These are phyloP conservation scores for Teunomyces cretensis DNA, from an alignment of 805 yeast genomes.

Conservation along the genomic window DNA sequence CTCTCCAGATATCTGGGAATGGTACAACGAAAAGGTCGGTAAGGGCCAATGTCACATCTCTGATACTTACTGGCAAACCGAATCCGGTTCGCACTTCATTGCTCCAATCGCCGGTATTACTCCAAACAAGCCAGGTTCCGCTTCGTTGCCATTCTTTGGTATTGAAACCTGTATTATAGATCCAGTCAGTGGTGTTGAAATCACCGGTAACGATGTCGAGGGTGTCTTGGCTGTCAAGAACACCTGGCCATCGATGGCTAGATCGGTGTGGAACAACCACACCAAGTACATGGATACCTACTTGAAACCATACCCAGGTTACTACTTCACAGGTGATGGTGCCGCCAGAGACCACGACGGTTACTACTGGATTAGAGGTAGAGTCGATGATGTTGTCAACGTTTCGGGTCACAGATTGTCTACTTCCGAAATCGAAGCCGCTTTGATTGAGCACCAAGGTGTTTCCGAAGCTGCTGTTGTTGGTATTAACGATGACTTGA, in stretches of 20 bases:
- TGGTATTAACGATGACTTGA: constrained; percentile 78
- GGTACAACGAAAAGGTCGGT: constrained; percentile 76
- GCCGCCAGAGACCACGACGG: constrained; percentile 86
- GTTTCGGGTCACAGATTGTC: constrained; percentile 85
- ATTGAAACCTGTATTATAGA: constrained; percentile 71
- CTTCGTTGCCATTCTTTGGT: constrained; percentile 83
- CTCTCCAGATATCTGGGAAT: constrained; percentile 84
- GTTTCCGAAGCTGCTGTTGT: constrained; percentile 84
- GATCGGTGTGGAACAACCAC: constrained; percentile 79
- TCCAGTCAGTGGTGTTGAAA: constrained; percentile 70
- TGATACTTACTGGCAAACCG: constrained; percentile 91
- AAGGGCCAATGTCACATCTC: constrained; percentile 67
- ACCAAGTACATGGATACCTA: constrained; percentile 77
- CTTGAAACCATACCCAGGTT: constrained; percentile 76
- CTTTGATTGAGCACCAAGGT: constrained; percentile 65
- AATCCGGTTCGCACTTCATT: constrained; percentile 77
- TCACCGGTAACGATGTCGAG: constrained; percentile 68
- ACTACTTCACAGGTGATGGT: constrained; percentile 87
- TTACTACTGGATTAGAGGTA: constrained; percentile 80
- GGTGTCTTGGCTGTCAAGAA: constrained; percentile 74
- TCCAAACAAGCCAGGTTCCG: constrained; percentile 84
- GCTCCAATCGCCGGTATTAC: constrained; percentile 74
- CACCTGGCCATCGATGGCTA: constrained; percentile 85
- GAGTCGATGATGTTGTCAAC: constrained; percentile 87
- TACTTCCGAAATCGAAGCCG: constrained; percentile 88